Percentiles rank a stretch among this genome's conserved stretches.
phyloP scores from a whole-genome alignment of 2,329 filamentous ascomycete species.

The Dactylellina parvicollis region DNA sequence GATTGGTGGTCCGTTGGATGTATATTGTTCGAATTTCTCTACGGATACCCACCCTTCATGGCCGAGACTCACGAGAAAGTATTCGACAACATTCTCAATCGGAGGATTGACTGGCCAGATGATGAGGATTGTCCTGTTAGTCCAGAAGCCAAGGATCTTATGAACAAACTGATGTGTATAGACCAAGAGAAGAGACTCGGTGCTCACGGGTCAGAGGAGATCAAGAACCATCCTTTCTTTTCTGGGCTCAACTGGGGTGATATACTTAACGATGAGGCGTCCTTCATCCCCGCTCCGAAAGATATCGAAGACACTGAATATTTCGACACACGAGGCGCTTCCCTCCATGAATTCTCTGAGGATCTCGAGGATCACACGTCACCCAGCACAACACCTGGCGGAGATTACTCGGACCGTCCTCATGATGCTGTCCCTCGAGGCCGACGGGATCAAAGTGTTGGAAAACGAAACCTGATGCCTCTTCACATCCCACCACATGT shows the following conservation, averaged over 20 bases:
- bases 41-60: conserved; percentile 92
- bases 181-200: conserved; percentile 84
- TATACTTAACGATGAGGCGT: conserved; percentile 90
- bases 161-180: conserved; percentile 88
- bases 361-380: conserved; percentile 90
- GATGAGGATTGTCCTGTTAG: conserved; percentile 76
- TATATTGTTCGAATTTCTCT: conserved; percentile 95
- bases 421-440: conserved; percentile 94
- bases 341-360: conserved; percentile 88
- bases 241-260: conserved; percentile 86
- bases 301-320: conserved; percentile 98
- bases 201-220: conserved; percentile 91
- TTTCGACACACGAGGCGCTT: conserved; percentile 91
- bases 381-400: conserved; percentile 73
- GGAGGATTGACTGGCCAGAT: conserved; percentile 91
- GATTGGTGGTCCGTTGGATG: conserved; percentile 99
- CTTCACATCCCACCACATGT: conserved; percentile 96
- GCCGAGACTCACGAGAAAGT: conserved; percentile 89
- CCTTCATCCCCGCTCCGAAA: conserved; percentile 90
- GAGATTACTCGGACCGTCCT: conserved; percentile 86
- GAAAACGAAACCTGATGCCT: conserved; percentile 92
- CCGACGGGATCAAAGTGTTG: conserved; percentile 82
- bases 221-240: conserved; percentile 90
- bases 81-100: conserved; percentile 92
- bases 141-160: conserved; percentile 88